Conservation (phyloP, 2,329 filamentous ascomycete genomes). For the Dactylellina sp. region DNA sequence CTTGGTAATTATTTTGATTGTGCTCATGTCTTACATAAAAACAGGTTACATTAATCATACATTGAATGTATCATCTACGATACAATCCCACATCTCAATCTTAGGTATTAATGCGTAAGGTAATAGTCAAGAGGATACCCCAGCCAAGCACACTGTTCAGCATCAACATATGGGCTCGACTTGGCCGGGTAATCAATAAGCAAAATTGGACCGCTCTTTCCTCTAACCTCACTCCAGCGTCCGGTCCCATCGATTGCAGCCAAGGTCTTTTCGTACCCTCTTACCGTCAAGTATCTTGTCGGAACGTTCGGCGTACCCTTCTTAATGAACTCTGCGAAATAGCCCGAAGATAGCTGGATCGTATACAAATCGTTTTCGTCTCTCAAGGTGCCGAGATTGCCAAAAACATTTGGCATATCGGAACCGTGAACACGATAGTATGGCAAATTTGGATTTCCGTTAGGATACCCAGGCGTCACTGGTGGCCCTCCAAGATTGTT, state of each 20-base stretch:
- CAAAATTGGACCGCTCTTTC: slow-evolving; percentile 63
- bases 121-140: slow-evolving; percentile 67
- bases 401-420: slow-evolving; percentile 70
- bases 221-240: slow-evolving; percentile 63
- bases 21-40: neutral
- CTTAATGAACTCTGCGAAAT: slow-evolving; percentile 69
- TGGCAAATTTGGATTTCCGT: slow-evolving; percentile 68
- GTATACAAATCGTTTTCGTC: slow-evolving; percentile 68
- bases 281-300: slow-evolving; percentile 65
- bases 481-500: slow-evolving; percentile 68
- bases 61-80: neutral
- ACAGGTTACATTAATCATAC: no score
- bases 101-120: slow-evolving; percentile 60
- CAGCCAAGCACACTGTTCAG: slow-evolving; percentile 68
- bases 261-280: slow-evolving; percentile 66
- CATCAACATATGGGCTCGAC: slow-evolving; percentile 66
- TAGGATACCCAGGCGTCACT: slow-evolving; percentile 62
- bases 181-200: slow-evolving; percentile 67
- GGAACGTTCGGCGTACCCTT: slow-evolving; percentile 69
- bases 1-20: neutral
- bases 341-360: slow-evolving; percentile 66
- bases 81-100: slow-evolving; percentile 32
- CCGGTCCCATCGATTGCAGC: slow-evolving; percentile 64
- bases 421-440: slow-evolving; percentile 72
- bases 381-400: slow-evolving; percentile 67